Base-by-base conservation (phyloP, 75 land plant species). In the Picea sitchensis region DNA sequence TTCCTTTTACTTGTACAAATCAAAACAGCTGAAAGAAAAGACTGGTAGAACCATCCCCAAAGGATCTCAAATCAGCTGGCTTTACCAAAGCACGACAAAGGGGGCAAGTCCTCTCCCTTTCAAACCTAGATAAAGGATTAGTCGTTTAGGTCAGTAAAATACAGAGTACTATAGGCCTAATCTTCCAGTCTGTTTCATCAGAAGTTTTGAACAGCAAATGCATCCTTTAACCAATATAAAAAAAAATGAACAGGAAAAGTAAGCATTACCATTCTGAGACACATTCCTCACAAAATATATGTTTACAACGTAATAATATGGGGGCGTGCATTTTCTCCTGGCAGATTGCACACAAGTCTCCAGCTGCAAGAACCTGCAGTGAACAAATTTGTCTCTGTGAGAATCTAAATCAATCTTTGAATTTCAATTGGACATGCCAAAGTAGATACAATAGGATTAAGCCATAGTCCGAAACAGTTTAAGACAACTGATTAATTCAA, bases 301-400 rank as follows among this genome's bases (percentile, higher is more conserved):
- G 99, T 83, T 98, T 98, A 77, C 99, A 98, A 51, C 96, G 88
- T 57, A 98, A 91, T 56, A 94, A 84, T 56, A 95, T 92, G 8
- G 99, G 99, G 21, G 94, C 85, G 82, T 98, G 98, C 98, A 98
- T 98, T 86, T 98, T 98, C 82, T 95, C 99, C 81, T 98, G 99
- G 76, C 99, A 98, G 11, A 98, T 98, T 69, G 99, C 98, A 88
- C 99, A 98, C 79, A 98, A 68, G 81, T 98, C 98, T 20, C 99
- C 98, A 65, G 95, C 95, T 73, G 93, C 95, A 80, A 82, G 81
- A n/a, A 95, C 95, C 98, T 95, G 82, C 41, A 84, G 59, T 14
- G 47, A 56, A 21, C 18, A 59, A 82, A 12, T 11, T 51, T 8
- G 18, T 77, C 14, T 32, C 41, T 11, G 56, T 20, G 44, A 3